phyloP scores from a whole-genome alignment of 192 early-diverging fungal genomes.

The Cladochytrium replicatum region DNA sequence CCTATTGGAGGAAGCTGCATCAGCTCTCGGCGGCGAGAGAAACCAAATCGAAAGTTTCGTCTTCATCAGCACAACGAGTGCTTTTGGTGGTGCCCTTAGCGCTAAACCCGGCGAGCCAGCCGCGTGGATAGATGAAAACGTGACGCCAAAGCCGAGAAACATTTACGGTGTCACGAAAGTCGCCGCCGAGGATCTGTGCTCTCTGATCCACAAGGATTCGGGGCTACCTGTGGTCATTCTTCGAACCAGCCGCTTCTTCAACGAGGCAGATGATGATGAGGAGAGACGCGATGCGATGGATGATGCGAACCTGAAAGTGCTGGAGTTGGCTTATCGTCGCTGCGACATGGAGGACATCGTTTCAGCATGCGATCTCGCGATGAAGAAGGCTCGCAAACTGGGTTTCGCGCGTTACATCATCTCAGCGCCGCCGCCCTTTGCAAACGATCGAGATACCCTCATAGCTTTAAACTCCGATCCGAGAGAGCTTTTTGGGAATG shows the following conservation, averaged over 20 bases:
- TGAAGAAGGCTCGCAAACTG: neutral
- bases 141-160: constrained; percentile 4
- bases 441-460: neutral
- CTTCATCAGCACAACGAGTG: constrained; percentile 2
- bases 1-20: neutral
- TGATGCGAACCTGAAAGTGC: constrained; percentile 2
- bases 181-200: constrained; percentile 3
- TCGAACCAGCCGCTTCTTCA: constrained; percentile 2
- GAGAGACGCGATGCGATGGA: neutral
- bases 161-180: constrained; percentile 2
- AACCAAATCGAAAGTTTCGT: constrained; percentile 2
- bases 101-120: neutral
- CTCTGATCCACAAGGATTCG: neutral
- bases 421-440: neutral
- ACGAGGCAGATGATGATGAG: constrained; percentile 1
- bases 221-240: neutral
- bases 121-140: neutral
- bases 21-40: no score
- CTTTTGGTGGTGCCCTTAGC: constrained; percentile 1
- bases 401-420: neutral
- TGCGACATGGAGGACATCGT: constrained; percentile 1
- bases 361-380: neutral
- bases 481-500: no score
- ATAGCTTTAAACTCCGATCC: neutral
- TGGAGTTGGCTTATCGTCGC: constrained; percentile 1